A percentile compares a stretch with the other conserved stretches of the same genome.
Conservation (phyloP, 2,329 filamentous ascomycete genomes). For the Alternaria gansuensis region DNA sequence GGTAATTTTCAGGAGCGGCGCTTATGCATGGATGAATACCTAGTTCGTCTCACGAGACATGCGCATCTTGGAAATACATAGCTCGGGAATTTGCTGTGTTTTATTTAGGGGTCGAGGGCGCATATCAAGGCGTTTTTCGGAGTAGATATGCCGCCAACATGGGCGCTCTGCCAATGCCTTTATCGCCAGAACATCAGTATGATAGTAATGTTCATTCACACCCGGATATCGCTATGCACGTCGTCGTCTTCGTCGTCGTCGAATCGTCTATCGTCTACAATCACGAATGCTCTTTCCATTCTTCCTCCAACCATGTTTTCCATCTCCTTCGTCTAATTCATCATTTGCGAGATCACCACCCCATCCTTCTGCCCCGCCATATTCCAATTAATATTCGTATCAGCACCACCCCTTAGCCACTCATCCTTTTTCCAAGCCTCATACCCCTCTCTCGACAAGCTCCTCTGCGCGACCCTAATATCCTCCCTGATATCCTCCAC, state of each 20-base stretch:
- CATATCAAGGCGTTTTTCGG: neutral
- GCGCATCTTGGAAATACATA: neutral
- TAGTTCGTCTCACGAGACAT: neutral
- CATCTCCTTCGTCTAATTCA: constrained; percentile 14
- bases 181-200: constrained; percentile 1
- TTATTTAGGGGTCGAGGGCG: neutral
- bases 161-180: neutral
- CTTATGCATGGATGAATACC: constrained; percentile 10
- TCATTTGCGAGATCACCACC: constrained; percentile 24
- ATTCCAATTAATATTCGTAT: constrained; percentile 11
- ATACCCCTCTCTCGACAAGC: constrained; percentile 73
- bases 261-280: neutral
- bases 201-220: constrained; percentile 1
- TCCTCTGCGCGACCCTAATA: constrained; percentile 80
- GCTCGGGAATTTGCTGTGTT: constrained; percentile 1
- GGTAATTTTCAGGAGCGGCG: neutral
- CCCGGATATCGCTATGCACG: neutral
- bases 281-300: neutral
- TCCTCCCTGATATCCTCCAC: constrained; percentile 89
- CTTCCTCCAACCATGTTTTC: neutral
- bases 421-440: constrained; percentile 58
- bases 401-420: constrained; percentile 45
- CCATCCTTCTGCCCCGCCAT: constrained; percentile 22
- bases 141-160: constrained; percentile 1
- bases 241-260: neutral